Evolutionary conservation across 768 basidiomycete species (phyloP), one percentile per base, ranked within the genome.

Genomic region (Lactarius hatsudake): DNA sequence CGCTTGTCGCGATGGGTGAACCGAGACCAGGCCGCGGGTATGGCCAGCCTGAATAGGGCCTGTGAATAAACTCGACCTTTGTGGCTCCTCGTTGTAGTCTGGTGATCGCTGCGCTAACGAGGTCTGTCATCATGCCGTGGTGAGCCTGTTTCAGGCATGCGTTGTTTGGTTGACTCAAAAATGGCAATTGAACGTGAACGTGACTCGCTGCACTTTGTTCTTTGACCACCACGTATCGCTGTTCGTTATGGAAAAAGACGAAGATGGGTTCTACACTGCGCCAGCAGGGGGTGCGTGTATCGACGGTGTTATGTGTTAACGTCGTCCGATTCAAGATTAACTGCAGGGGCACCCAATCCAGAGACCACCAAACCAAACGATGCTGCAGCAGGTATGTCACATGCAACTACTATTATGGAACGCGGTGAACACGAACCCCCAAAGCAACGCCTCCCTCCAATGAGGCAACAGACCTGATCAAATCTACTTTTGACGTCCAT

Each of bases 401-500:
- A 57, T 43, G 30, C 55, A 36, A 34, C 6, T 42, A n/a, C 18
- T 15, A 23, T n/a, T 32, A 32, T 51, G 36, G 26, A n/a, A 8
- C 13, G 10, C 26, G 17, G 34, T 32, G 15, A 56, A 20, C 38
- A 32, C 32, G n/a, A 40, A 38, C 30, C 13, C 12, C 23, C 20
- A 9, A 20, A 56, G 30, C 40, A 38, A 12, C 48, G 61, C 10
- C 59, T 5, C 55, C 63, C 30, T 61, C 62, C 6, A 53, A 38
- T 5, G 62, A 63, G n/a, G 77, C 80, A 13, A 83, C 79, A 34
- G 89, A 92, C 75, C 83, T 94, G 43, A 83, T 93, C 72, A 83
- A 86, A 68, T 88, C 90, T n/a, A 87, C 85, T 30, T 94, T 91
- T 73, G 91, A 94, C 78, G 92, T 94, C 69, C 83, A 85, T 72